These are phyloP conservation scores for Penicillium sp. DNA, from an alignment of 2,329 filamentous ascomycete species.

Conservation along the genomic window DNA sequence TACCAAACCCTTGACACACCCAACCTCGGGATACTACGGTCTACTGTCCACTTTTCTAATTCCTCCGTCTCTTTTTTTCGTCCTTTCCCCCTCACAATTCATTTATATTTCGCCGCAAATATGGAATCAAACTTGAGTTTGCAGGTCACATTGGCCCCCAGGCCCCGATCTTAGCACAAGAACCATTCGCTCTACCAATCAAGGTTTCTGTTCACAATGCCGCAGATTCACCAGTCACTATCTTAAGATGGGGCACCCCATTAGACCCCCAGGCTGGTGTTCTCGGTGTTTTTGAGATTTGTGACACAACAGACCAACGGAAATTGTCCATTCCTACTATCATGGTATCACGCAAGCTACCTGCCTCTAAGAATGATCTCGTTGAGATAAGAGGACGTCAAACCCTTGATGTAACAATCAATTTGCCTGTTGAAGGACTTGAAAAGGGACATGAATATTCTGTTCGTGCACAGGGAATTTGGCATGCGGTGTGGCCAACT, in stretches of 20 bases:
- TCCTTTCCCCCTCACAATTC: neutral
- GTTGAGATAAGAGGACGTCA: constrained; percentile 30
- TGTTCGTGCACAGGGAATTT: constrained; percentile 33
- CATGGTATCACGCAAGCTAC: constrained; percentile 35
- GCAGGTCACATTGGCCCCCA: constrained; percentile 18
- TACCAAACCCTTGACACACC: neutral
- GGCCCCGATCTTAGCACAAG: constrained; percentile 11
- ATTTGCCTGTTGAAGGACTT: constrained; percentile 28
- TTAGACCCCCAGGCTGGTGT: constrained; percentile 34
- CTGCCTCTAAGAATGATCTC: constrained; percentile 29
- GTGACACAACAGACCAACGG: constrained; percentile 21
- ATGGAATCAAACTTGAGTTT: constrained; percentile 17
- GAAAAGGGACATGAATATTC: constrained; percentile 33
- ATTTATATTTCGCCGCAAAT: neutral
- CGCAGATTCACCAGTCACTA: constrained; percentile 26
- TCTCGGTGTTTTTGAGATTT: constrained; percentile 32
- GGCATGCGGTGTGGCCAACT: constrained; percentile 37
- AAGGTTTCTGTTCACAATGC: constrained; percentile 30
- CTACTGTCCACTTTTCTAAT: neutral
- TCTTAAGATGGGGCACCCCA: constrained; percentile 40
- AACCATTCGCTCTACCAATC: constrained; percentile 23
- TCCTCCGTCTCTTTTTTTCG: neutral
- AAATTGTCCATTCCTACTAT: constrained; percentile 30
- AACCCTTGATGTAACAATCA: constrained; percentile 22
- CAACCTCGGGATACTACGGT: neutral